Base-by-base conservation (phyloP, 2,329 filamentous ascomycete genomes). In the Scedosporium aurantiacum region DNA sequence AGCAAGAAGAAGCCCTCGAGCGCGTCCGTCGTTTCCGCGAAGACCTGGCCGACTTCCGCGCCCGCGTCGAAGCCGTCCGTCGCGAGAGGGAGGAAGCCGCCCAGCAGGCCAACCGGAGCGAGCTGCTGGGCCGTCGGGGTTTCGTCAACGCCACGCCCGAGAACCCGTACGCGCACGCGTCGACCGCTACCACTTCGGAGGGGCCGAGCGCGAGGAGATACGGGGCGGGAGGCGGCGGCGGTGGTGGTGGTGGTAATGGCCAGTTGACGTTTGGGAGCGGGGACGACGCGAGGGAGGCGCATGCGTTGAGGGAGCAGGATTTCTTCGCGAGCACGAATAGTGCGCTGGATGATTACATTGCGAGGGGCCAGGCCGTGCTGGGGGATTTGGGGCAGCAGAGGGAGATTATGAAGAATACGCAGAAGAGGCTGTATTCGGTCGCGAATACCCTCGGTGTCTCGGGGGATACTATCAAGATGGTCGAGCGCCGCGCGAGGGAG, bases 391-490 rank as follows among this genome's bases (percentile, higher is more conserved):
- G 90, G 2, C 83, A 94, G 69, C 94, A 99, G 78, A 83, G 90
- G 61, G 93, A 97, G 72, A 92, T 97, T 78, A 80, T 99, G 65
- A 99, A 99, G 78, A 90, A 88, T 59, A 97, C 94, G 23, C 94
- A 99, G 75, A 88, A 88, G 72, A 85, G 86, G 71, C 79, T 99
- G 58, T 97, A 97, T 71, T 93, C 85, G 67, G 91, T 97, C 21
- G 94, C 90, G 5, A 97, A 96, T 71, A 97, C 94, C 23, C 76
- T 99, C 57, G 94, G 94, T 0, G 83, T 99, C 63, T 95, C 89
- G 69, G 92, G 93, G 21, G 93, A 97, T 72, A 99, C 94, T 1
- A 99, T 99, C 66, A 86, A 94, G 56, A 97, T 94, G 91, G 88
- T 99, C 50, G 93, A 97, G 76, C 78, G 94, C 67, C 81, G 94